These are phyloP conservation scores for Kalanchoe fedtschenkoi DNA, from an alignment of 164 flowering plant genomes.

Conservation along the genomic window DNA sequence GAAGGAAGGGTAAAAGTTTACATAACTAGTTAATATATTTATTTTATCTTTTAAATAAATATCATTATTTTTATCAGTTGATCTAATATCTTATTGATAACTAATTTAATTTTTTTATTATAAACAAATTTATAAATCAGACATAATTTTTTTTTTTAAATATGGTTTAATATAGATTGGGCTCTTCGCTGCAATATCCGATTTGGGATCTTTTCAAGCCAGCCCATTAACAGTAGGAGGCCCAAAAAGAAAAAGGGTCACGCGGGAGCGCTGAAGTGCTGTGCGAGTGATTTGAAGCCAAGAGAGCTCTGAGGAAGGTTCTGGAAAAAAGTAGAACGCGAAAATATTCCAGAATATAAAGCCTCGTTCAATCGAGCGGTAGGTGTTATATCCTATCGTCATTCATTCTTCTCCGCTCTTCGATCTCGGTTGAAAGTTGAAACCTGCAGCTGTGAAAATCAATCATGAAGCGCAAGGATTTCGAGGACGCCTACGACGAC, in stretches of 20 bases:
- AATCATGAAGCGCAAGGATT: constrained; percentile 6
- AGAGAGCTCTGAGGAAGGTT: not conserved
- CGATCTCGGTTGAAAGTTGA: not conserved
- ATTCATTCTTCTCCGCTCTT: not conserved
- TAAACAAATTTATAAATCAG: too few relatives aligned
- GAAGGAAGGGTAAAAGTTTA: too few relatives aligned
- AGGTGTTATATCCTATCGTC: too few relatives aligned
- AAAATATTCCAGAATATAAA: not conserved
- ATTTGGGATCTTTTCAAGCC: too few relatives aligned
- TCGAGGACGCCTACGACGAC: not conserved
- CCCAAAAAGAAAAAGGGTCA: not conserved
- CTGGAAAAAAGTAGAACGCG: not conserved
- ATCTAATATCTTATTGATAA: too few relatives aligned
- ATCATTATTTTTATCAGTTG: too few relatives aligned
- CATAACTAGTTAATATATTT: too few relatives aligned
- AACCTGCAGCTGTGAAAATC: not conserved
- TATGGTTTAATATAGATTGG: not conserved
- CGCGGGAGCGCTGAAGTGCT: not conserved
- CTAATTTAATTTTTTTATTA: too few relatives aligned
- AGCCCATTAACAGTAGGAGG: not conserved
- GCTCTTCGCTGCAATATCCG: not conserved
- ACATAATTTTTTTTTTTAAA: too few relatives aligned
- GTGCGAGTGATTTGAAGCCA: not conserved
- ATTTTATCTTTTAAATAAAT: too few relatives aligned
- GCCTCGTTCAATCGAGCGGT: not conserved